A percentile compares a stretch with the other conserved stretches of the same genome.
phyloP scores from a whole-genome alignment of 495 filamentous ascomycete species.

The Tetracladium marchalianum region DNA sequence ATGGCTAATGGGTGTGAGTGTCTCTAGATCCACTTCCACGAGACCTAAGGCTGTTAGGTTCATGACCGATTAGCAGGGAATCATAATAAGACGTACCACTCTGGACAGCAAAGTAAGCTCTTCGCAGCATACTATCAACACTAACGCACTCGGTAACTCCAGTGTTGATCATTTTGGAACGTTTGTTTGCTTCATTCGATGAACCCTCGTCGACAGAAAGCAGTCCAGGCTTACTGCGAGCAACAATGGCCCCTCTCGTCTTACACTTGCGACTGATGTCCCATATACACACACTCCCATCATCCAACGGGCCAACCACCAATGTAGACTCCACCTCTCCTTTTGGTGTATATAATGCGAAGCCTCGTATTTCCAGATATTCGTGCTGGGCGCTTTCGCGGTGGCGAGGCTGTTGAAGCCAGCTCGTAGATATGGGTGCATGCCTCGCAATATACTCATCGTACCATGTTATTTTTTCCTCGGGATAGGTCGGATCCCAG shows the following conservation, averaged over 20 bases:
- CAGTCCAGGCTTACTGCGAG: conserved; percentile 42
- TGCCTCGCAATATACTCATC: conserved; percentile 79
- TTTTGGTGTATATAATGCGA: conserved; percentile 51
- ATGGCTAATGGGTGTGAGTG: conserved; percentile 58
- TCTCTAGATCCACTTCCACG: conserved; percentile 76
- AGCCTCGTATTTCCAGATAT: conserved; percentile 48
- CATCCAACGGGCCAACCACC: conserved; percentile 70
- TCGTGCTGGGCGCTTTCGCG: conserved; percentile 22
- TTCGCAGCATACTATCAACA: conserved; percentile 58
- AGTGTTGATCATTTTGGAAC: conserved; percentile 43
- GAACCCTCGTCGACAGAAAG: conserved; percentile 27
- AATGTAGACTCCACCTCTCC: conserved; percentile 38
- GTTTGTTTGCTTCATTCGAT: conserved; percentile 7
- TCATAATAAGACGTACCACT: conserved; percentile 36
- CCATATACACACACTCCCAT: conserved; percentile 82
- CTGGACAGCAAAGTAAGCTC: conserved; percentile 70
- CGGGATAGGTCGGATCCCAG: conserved; percentile 72
- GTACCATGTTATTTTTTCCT: conserved; percentile 68
- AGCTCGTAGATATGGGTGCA: conserved; percentile 61
- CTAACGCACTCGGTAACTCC: conserved; percentile 76
- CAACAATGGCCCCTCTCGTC: conserved; percentile 54
- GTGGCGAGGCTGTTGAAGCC: conserved; percentile 54
- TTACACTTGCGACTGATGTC: conserved; percentile 55
- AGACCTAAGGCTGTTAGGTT: conserved; percentile 35
- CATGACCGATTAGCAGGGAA: background rate